Evolutionary conservation across 768 basidiomycete species (phyloP).

Genomic region (Rubroboletus pulcherrimus): DNA sequence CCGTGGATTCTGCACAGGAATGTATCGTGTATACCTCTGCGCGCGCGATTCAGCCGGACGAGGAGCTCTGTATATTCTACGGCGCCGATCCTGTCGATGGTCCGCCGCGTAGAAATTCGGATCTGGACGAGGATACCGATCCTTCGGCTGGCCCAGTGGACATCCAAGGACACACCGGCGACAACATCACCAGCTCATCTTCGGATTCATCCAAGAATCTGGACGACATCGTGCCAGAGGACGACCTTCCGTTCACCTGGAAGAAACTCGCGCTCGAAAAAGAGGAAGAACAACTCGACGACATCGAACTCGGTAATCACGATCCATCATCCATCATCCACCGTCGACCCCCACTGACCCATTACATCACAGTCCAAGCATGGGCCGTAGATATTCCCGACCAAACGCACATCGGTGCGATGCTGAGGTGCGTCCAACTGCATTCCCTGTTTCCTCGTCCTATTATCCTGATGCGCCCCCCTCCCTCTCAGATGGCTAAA

Average conservation of each 20-base stretch:
- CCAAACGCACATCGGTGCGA: conserved; percentile 49
- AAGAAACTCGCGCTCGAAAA: conserved; percentile 54
- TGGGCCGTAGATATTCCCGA: conserved; percentile 79
- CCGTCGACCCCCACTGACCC: neutral
- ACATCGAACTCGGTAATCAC: conserved; percentile 40
- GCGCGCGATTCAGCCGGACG: conserved; percentile 49
- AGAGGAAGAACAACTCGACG: conserved; percentile 56
- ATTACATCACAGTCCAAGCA: conserved; percentile 48
- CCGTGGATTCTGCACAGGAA: conserved; percentile 47
- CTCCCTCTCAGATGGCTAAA: conserved; percentile 60
- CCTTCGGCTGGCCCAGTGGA: conserved; percentile 3
- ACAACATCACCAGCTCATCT: neutral
- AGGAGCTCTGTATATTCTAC: conserved; percentile 81
- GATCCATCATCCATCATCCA: too few species aligned
- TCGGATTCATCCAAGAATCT: conserved; percentile 34
- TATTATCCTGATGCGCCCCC: neutral
- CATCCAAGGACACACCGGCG: conserved; percentile 1
- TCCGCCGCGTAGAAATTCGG: neutral
- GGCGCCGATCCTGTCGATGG: conserved; percentile 49
- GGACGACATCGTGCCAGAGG: conserved; percentile 50
- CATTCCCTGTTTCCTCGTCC: neutral
- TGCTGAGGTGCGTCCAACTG: conserved; percentile 52
- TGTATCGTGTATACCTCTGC: conserved; percentile 62
- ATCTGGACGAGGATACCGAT: neutral
- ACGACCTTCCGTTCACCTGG: conserved; percentile 62